Evolutionary conservation across 2,329 filamentous ascomycete species (phyloP), one percentile per base, ranked within the genome.

Genomic region (Coniochaeta sp.): DNA sequence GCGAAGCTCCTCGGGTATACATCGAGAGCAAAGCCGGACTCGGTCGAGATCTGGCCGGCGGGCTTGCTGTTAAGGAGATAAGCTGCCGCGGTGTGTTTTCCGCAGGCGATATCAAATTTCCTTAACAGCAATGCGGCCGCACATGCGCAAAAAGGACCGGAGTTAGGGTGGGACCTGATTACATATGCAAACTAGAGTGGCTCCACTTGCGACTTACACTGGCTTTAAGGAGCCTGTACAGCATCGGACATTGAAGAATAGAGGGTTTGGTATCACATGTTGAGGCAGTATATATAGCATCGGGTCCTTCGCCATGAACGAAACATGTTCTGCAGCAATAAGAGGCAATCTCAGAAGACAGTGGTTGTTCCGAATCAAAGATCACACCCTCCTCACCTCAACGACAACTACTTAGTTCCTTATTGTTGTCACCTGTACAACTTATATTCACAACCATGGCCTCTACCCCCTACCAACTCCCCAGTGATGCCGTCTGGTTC

Each of bases 401-500:
- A n/a, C n/a, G n/a, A n/a, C n/a, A n/a, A n/a, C n/a, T n/a, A n/a
- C n/a, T n/a, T n/a, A n/a, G n/a, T n/a, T n/a, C n/a, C n/a, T n/a
- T n/a, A n/a, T n/a, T n/a, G n/a, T n/a, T n/a, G n/a, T n/a, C n/a
- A n/a, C n/a, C n/a, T n/a, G n/a, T n/a, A n/a, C n/a, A n/a, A n/a
- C n/a, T n/a, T n/a, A n/a, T n/a, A 22, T 43, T 17, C 19, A 31
- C 54, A n/a, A 36, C 31, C 16, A 72, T 72, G 70, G 71, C 72
- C 38, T 68, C 65, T 24, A 67, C 69, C 26, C 68, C 68, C 0
- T 74, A 73, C 59, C 36, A 61, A n/a, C 66, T 74, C 14, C 72
- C 72, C 3, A n/a, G 60, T 62, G 77, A 72, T 58, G 74, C 74
- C 9, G 69, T 68, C 60, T 77, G 75, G 75, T 65, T 77, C 52